Percentiles rank a stretch among this genome's conserved stretches.
Evolutionary conservation across 1,139 yeast genomes (phyloP).

Genomic region (Geotrichum reessii): DNA sequence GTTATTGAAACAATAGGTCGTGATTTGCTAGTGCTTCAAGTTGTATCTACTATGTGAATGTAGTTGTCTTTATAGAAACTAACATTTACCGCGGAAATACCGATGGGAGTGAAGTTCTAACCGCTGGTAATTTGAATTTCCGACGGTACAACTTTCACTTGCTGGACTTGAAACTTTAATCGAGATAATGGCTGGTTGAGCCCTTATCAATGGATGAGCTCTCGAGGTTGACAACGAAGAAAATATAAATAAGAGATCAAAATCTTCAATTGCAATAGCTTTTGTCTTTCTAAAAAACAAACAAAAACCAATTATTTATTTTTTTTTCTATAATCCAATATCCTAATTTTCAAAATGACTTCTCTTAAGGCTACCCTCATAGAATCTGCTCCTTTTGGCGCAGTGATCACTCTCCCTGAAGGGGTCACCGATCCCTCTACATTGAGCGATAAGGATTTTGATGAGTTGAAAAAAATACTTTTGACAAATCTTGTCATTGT

Average conservation of each 20-base stretch:
- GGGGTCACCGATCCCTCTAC: slow-evolving; percentile 73
- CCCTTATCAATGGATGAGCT: neutral
- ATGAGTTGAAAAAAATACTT: slow-evolving; percentile 55
- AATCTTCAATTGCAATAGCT: neutral
- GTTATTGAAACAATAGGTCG: neutral
- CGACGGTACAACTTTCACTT: too few species aligned
- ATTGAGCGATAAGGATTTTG: slow-evolving; percentile 60
- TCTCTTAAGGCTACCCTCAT: slow-evolving; percentile 39
- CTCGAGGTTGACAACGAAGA: neutral
- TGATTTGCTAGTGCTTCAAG: neutral
- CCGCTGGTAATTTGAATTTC: neutral
- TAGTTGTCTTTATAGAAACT: neutral
- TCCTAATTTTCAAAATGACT: neutral
- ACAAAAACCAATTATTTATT: neutral
- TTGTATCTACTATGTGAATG: neutral
- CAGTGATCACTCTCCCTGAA: slow-evolving; percentile 54
- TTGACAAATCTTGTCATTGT: slow-evolving; percentile 64
- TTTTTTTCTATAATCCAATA: too few species aligned
- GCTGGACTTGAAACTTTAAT: neutral
- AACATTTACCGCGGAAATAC: neutral
- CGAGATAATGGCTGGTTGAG: neutral
- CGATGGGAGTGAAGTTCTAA: neutral
- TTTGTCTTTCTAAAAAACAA: neutral
- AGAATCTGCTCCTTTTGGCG: slow-evolving; percentile 55
- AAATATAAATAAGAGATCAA: neutral